Evolutionary conservation across 2,329 filamentous ascomycete genomes (phyloP), one percentile per base, ranked within the genome.

Genomic region (Alternaria atra): DNA sequence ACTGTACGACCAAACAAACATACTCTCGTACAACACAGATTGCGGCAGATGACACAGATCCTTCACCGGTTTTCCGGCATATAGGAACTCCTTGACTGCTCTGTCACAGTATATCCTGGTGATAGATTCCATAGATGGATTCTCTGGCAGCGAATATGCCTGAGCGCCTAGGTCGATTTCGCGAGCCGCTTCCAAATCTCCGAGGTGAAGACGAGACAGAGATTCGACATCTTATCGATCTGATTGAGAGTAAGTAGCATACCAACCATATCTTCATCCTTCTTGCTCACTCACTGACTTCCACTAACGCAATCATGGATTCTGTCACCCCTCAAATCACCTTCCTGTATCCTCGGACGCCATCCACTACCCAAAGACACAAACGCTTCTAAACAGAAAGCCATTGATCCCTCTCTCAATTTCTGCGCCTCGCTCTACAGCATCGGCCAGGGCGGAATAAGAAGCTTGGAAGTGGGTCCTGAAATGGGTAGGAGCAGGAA

Each of bases 121-220:
- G 7, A 4, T 20, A 35, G 20, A 25, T 17, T n/a, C 8, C 12
- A 29, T n/a, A 30, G 12, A 48, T 52, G 48, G 48, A 52, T 52
- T 40, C 34, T 10, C 23, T 47, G 23, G 25, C n/a, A 1, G 20
- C 39, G 15, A 60, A 20, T 1, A 35, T 58, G 37, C 61, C 44
- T 1, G 54, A 61, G 30, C 54, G 35, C 30, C 20, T 52, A 27
- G 32, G 37, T 2, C 55, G 39, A n/a, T 25, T 29, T 2, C 29
- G 47, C 34, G 52, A 53, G 3, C 27, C 55, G 1, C 56, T 57
- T 15, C 68, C 65, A 3, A 68, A 67, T 25, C 35, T 70, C 2
- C 61, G 69, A 7, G 65, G 66, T 30, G 69, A 72, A 62, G 63
- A 71, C 27, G 69, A 72, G 55, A 50, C 55, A 1, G 68, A 70